Evolutionary conservation across 257 asterid genomes (phyloP).

Genomic region (Dorcoceras hygrometricum): DNA sequence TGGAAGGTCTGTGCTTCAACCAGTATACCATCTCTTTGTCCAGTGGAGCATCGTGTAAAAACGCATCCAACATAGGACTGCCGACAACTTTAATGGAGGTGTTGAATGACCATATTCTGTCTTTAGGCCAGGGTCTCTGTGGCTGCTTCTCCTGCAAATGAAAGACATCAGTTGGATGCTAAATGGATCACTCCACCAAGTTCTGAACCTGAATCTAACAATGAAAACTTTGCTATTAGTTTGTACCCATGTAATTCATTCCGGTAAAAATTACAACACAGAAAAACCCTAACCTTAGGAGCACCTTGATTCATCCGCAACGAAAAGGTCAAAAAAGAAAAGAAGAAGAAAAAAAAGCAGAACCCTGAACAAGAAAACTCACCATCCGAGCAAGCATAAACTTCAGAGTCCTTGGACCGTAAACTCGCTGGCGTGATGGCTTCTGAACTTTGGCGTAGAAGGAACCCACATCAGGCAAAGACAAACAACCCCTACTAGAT

Average conservation of each 20-base stretch:
- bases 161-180: background rate
- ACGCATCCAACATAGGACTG: slow-evolving; percentile 85
- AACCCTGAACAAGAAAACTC: slow-evolving; percentile 13
- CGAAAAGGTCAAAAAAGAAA: slow-evolving; percentile 6
- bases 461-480: slow-evolving; percentile 89
- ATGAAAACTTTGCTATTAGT: background rate
- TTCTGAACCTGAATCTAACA: background rate
- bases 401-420: slow-evolving; percentile 88
- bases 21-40: slow-evolving; percentile 84
- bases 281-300: no score
- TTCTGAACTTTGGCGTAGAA: slow-evolving; percentile 88
- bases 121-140: slow-evolving; percentile 94
- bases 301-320: background rate
- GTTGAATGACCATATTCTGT: slow-evolving; percentile 84
- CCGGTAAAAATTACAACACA: no score
- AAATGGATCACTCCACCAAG: background rate
- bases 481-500: slow-evolving; percentile 92
- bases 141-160: slow-evolving; percentile 79
- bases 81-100: slow-evolving; percentile 59
- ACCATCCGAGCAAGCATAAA: slow-evolving; percentile 91
- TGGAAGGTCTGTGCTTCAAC: slow-evolving; percentile 75
- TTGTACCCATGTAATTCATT: background rate
- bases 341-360: background rate
- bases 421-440: slow-evolving; percentile 92
- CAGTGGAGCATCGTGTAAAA: slow-evolving; percentile 48